Evolutionary conservation across 225 moss, liverwort and hornwort genomes (phyloP), one percentile per base, ranked within the genome.

Genomic region (Bryoerythrophyllum caledonicum): DNA sequence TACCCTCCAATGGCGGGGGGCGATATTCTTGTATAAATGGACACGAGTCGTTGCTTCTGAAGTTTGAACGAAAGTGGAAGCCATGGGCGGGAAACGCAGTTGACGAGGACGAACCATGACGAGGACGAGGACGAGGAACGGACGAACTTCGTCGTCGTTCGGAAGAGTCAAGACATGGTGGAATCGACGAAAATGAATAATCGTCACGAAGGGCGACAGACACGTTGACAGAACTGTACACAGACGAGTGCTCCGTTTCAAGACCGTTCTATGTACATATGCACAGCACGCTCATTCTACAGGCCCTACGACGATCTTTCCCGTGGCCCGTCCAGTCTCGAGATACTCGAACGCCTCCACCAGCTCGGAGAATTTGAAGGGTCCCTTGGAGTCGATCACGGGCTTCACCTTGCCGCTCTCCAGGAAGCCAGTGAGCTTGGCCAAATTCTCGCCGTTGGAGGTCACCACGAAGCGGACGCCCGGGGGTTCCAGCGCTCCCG

Each of bases 321-420:
- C 96, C 59, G 76, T 85, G 46, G 94, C 87, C 28, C 88, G 88
- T 28, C 96, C 92, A 8, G 83, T 78, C 59, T 97, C 91, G 10
- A 97, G 78, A 76, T 94, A 89, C 27, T 74, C 87, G 77, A 86
- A 96, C 25, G 94, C 94, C 77, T 94, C 81, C 19, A 90, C 86
- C 16, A 85, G 81, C 8, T 94, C 81, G 1, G 84, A 46, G 78
- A 93, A 94, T 23, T 85, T 85, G 44, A 90, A 97, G 46, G 53
- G 84, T 8, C 94, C 90, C 54, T 83, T 82, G 3, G 91, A 58
- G 77, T 96, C 96, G 62, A 94, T 52, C n/a, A 94, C 59, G 46
- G 96, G 81, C 73, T 90, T 94, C 67, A 96, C 74, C 68, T 87
- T 85, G 25, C 92, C 94, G 79, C 86, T 81, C 76, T 92, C 86